These are phyloP conservation scores for Logfia minima DNA, from an alignment of 129 eudicot genomes.

Conservation along the genomic window DNA sequence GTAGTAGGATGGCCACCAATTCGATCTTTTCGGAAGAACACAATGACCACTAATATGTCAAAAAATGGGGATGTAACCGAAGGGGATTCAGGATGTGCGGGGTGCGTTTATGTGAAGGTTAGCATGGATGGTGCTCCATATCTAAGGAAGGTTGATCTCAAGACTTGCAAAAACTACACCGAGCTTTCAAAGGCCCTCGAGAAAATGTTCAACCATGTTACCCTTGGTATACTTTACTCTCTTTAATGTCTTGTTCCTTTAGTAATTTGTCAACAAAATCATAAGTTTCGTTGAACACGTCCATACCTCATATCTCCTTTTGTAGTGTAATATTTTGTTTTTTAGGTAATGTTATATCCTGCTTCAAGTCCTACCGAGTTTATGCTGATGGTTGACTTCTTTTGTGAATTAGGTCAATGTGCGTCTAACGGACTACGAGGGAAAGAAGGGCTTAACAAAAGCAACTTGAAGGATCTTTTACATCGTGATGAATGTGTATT, in stretches of 20 bases:
- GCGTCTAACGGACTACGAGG: conserved; percentile 48
- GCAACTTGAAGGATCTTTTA: conserved; percentile 57
- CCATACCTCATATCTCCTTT: background rate
- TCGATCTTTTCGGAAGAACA: conserved; percentile 85
- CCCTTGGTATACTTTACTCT: conserved; percentile 53
- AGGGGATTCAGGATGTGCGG: conserved; percentile 38
- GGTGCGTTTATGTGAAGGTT: conserved; percentile 88
- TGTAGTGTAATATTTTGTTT: background rate
- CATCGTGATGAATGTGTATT: conserved; percentile 72
- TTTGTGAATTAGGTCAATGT: conserved; percentile 62
- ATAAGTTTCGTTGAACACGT: background rate
- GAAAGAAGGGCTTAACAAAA: conserved; percentile 58
- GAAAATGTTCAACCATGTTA: conserved; percentile 89
- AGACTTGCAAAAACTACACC: conserved; percentile 60
- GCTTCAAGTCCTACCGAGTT: background rate
- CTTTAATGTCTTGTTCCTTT: background rate
- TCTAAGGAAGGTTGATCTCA: conserved; percentile 87
- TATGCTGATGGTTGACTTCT: background rate
- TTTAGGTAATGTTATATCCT: background rate
- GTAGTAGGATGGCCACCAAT: conserved; percentile 99
- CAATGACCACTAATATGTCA: conserved; percentile 59
- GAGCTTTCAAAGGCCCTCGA: conserved; percentile 80
- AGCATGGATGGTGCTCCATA: conserved; percentile 99
- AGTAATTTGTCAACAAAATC: background rate
- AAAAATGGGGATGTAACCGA: conserved; percentile 47